A percentile compares a stretch with the other conserved stretches of the same genome.
These are phyloP conservation scores for Saccharum spontaneum DNA, from an alignment of 176 grass and related monocot genomes.

Conservation along the genomic window DNA sequence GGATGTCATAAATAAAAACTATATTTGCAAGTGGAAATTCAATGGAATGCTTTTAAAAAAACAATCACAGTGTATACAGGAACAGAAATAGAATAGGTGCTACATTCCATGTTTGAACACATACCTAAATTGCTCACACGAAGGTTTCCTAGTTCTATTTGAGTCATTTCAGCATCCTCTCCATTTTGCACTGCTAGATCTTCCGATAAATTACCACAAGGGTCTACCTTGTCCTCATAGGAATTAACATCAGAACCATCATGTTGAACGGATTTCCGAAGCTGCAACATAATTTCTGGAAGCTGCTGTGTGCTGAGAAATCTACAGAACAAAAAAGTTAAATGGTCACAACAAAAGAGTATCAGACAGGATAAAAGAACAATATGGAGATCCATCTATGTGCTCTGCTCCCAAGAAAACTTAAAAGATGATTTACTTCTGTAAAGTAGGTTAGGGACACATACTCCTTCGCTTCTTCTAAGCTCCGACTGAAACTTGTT, in stretches of 20 bases:
- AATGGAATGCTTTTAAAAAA: neutral
- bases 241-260: constrained; percentile 54
- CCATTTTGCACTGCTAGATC: constrained; percentile 44
- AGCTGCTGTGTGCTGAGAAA: constrained; percentile 82
- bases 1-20: neutral
- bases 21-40: neutral
- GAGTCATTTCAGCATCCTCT: constrained; percentile 55
- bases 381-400: neutral
- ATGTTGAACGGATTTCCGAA: constrained; percentile 57
- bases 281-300: constrained; percentile 82
- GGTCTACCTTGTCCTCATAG: constrained; percentile 45
- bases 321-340: constrained; percentile 46
- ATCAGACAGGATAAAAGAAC: constrained; percentile 31
- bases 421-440: constrained; percentile 2
- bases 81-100: constrained; percentile 26
- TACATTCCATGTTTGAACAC: constrained; percentile 24
- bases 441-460: constrained; percentile 23
- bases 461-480: constrained; percentile 98
- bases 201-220: constrained; percentile 66
- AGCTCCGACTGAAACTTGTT: constrained; percentile 71
- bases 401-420: neutral
- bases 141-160: constrained; percentile 87
- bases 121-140: constrained; percentile 85
- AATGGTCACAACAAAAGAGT: neutral
- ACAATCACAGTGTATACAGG: neutral